Base-by-base conservation (phyloP, 2,329 filamentous ascomycete species). In the Cryphonectria parasitica region DNA sequence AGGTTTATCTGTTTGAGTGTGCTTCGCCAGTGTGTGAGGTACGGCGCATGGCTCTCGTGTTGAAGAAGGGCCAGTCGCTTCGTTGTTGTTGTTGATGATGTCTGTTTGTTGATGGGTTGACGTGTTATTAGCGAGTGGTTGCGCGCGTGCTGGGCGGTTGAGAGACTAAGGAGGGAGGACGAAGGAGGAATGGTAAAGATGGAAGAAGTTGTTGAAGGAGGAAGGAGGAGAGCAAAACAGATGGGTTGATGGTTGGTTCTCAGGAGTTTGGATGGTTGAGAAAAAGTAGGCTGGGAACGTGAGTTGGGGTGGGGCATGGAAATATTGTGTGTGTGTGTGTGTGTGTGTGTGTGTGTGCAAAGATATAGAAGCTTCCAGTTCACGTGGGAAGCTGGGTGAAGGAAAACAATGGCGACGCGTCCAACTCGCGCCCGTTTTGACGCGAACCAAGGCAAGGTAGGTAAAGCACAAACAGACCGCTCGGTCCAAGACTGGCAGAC, bases 1-100 rank as follows among this genome's bases (percentile, higher is more conserved):
- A 17, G 25, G 1, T 25, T 8, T 45, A 64, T 45, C 39, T 52
- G 62, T 64, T 34, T 64, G 62, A 19, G 62, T 64, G 62, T 64
- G 43, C 62, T 64, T 43, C 62, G 62, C 41, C 41, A 64, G 62
- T 64, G 62, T 64, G 62, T 64, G 62, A 49, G 62, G 39, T 64
- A 64, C 62, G 41, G 25, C 39, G 62, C 62, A 64, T 64, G 62
- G 43, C 62, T 64, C 36, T 62, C 60, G 60, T 62, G n/a, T 19
- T 28, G 15, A 64, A 17, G 5, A 45, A 34, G 62, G 36, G 49
- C 62, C 41, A 4, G 25, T 64, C 22, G 15, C 17, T 3, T 25
- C 19, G 19, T 43, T 41, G 36, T 63, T 63, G 61, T n/a, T 11
- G 34, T 34, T 34, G 34, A 3, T 34, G 36, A 39, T 39, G 36